A percentile compares a stretch with the other conserved stretches of the same genome.
These are phyloP conservation scores for Pseudotsuga menziesii DNA, from an alignment of 75 land plant species.

Conservation along the genomic window DNA sequence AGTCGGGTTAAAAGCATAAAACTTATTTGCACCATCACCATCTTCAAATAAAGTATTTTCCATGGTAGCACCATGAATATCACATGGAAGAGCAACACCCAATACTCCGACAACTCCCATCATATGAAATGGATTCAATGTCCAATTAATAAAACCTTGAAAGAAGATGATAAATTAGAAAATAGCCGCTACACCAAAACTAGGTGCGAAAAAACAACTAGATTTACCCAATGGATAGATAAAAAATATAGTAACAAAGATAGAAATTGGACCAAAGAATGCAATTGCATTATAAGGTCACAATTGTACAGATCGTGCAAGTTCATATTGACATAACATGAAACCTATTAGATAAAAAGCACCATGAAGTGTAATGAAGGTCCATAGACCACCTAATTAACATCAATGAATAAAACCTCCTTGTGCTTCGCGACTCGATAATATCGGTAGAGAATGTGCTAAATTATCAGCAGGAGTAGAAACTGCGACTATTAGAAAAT, in stretches of 20 bases:
- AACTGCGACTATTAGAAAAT: not conserved
- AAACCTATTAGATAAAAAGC: conserved; percentile 11
- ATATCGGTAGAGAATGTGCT: not conserved
- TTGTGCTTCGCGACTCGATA: not conserved
- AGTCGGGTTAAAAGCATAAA: too few species aligned
- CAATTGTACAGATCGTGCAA: conserved; percentile 11
- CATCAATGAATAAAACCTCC: conserved; percentile 10
- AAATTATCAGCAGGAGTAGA: too few species aligned
- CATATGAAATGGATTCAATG: too few species aligned
- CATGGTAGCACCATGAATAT: too few species aligned
- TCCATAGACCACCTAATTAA: conserved; percentile 13
- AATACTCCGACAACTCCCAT: too few species aligned
- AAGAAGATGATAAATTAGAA: too few species aligned
- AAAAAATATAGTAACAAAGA: conserved; percentile 2
- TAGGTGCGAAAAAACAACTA: conserved; percentile 23
- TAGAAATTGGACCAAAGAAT: conserved; percentile 10
- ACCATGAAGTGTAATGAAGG: conserved; percentile 13
- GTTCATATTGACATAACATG: conserved; percentile 13
- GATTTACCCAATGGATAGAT: too few species aligned
- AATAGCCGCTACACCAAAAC: conserved; percentile 3
- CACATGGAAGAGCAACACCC: too few species aligned
- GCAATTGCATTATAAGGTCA: conserved; percentile 20
- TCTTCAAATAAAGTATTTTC: too few species aligned
- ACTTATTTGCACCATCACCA: too few species aligned
- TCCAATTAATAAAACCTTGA: too few species aligned